A percentile compares a stretch with the other conserved stretches of the same genome.
phyloP scores from a whole-genome alignment of 495 filamentous ascomycete genomes.

The Echria macrotheca region DNA sequence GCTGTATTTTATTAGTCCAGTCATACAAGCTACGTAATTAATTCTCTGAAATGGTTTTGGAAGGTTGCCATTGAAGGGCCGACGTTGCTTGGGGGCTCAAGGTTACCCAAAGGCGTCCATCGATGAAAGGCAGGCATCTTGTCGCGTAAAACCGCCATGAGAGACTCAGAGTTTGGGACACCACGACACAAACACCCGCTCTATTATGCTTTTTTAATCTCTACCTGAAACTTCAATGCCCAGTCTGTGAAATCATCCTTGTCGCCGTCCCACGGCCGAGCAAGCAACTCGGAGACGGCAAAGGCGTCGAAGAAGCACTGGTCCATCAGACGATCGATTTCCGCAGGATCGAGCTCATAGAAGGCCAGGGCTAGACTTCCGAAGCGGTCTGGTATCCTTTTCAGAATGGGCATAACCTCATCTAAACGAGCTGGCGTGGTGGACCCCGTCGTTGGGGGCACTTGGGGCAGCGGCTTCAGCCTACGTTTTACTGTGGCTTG shows the following conservation, averaged over 20 bases:
- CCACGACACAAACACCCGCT: too few relatives aligned
- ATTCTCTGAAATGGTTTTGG: too few relatives aligned
- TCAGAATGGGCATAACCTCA: conserved; percentile 37
- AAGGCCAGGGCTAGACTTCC: conserved; percentile 40
- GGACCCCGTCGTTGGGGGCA: conserved; percentile 23
- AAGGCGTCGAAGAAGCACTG: conserved; percentile 45
- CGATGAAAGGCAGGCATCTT: too few relatives aligned
- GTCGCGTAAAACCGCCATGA: too few relatives aligned
- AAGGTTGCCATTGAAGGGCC: too few relatives aligned
- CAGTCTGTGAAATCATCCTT: conserved; percentile 46
- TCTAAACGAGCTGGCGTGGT: conserved; percentile 35
- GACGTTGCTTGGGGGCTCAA: too few relatives aligned
- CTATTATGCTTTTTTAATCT: conserved; percentile 35
- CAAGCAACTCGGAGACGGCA: conserved; percentile 39
- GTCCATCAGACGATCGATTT: conserved; percentile 43
- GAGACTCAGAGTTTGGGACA: too few relatives aligned
- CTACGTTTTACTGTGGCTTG: conserved; percentile 56
- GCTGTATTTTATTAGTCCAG: conserved; percentile 29
- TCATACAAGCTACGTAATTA: too few relatives aligned
- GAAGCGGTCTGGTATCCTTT: conserved; percentile 36
- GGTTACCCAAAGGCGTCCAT: too few relatives aligned
- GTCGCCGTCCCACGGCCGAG: conserved; percentile 36
- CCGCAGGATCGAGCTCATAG: conserved; percentile 44
- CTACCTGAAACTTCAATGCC: conserved; percentile 43
- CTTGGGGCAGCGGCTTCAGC: conserved; percentile 46